These are phyloP conservation scores for Triticum aestivum DNA, from an alignment of 176 grass and related monocot genomes.

Conservation along the genomic window IWGSC_CS_RefSeq_v2.1 NC_057812.1:735674770-735675269, in stretches of 20 bases:
- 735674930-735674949: conserved; percentile 55
- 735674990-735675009: background rate
- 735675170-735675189: background rate
- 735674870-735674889: conserved; percentile 5
- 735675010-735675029: no score
- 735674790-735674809: no score
- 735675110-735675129: no score
- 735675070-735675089: no score
- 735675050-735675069: no score
- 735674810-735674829: no score
- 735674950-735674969: conserved; percentile 84
- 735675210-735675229: conserved; percentile 36
- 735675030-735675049: no score
- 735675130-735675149: no score
- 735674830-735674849: no score
- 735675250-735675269: background rate
- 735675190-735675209: background rate
- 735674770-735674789: no score
- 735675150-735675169: background rate
- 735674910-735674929: conserved; percentile 64
- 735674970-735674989: conserved; percentile 64
- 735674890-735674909: conserved; percentile 40
- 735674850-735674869: no score
- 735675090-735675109: no score
- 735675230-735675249: conserved; percentile 33